Evolutionary conservation across 2,329 filamentous ascomycete species (phyloP), one percentile per base, ranked within the genome.

Genomic region (Intubia oerlemansii): DNA sequence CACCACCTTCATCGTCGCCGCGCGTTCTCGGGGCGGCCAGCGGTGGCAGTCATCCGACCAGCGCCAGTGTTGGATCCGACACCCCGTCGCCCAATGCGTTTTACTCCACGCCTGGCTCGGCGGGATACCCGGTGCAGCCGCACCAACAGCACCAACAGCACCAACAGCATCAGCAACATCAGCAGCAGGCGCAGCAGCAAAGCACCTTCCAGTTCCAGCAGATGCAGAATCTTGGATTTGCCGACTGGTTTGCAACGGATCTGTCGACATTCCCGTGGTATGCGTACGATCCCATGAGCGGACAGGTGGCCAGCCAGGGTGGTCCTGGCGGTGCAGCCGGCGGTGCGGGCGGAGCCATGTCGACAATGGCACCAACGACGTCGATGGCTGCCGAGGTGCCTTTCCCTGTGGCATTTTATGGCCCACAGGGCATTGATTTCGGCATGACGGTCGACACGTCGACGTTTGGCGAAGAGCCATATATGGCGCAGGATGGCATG

Each of bases 201-300:
- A 25, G 28, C 1, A 5, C 22, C 2, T 24, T 32, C 8, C 21
- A 35, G 2, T 25, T 24, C 4, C 27, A 30, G 8, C 32, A 28
- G 11, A 11, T 28, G 7, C 27, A 30, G 12, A 33, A 32, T 18
- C 13, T 33, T 15, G n/a, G n/a, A n/a, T 34, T 31, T 24, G 13
- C 28, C 11, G 31, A 36, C 24, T 36, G 35, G 35, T 31, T 36
- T 4, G 10, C 32, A 1, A 11, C 17, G 3, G 35, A 33, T 15
- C 15, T 29, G 13, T 12, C 26, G 7, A 14, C 27, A 4, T 31
- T 31, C 11, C 23, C 28, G 3, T 36, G 32, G 30, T 26, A 31
- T 8, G n/a, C 28, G 4, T 28, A 34, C 7, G 32, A 34, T n/a
- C 6, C 14, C 4, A n/a, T n/a, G n/a, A n/a, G n/a, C n/a, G n/a